Percentiles rank a stretch among this genome's conserved stretches.
Evolutionary conservation across 805 yeast species (phyloP).

Genomic region (Starmerella apicola): DNA sequence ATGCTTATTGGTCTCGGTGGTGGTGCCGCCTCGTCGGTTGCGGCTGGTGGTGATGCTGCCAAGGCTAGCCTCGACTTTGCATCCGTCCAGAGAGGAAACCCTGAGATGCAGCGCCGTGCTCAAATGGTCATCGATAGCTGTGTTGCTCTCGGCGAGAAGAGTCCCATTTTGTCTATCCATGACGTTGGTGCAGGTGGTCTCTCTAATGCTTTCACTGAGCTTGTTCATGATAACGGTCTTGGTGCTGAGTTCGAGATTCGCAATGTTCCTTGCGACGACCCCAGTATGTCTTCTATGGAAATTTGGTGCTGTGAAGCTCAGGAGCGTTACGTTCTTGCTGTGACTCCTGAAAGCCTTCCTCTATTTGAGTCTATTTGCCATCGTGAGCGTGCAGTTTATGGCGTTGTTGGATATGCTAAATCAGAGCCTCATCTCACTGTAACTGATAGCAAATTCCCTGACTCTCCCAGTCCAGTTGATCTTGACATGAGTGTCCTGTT

Average conservation of each 20-base stretch:
- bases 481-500: constrained; percentile 88
- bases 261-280: constrained; percentile 79
- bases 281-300: constrained; percentile 99
- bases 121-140: constrained; percentile 96
- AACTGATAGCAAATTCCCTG: constrained; percentile 61
- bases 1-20: constrained; percentile 99
- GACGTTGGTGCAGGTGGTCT: constrained; percentile 99
- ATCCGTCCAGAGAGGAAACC: constrained; percentile 97
- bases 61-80: constrained; percentile 89
- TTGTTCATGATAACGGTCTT: constrained; percentile 90
- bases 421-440: constrained; percentile 70
- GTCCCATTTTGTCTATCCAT: constrained; percentile 89
- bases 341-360: constrained; percentile 62
- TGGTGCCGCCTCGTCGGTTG: constrained; percentile 95
- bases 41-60: constrained; percentile 72
- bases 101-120: constrained; percentile 98
- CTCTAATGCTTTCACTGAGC: constrained; percentile 92
- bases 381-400: constrained; percentile 93
- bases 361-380: constrained; percentile 67
- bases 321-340: constrained; percentile 93
- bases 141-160: constrained; percentile 58
- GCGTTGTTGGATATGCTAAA: constrained; percentile 92
- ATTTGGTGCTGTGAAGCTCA: constrained; percentile 99
- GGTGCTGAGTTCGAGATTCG: constrained; percentile 92
- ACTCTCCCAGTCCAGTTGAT: constrained; percentile 66